A percentile compares a stretch with the other conserved stretches of the same genome.
Evolutionary conservation across 768 basidiomycete genomes (phyloP).

Genomic region (Cystobasidium onofrii): DNA sequence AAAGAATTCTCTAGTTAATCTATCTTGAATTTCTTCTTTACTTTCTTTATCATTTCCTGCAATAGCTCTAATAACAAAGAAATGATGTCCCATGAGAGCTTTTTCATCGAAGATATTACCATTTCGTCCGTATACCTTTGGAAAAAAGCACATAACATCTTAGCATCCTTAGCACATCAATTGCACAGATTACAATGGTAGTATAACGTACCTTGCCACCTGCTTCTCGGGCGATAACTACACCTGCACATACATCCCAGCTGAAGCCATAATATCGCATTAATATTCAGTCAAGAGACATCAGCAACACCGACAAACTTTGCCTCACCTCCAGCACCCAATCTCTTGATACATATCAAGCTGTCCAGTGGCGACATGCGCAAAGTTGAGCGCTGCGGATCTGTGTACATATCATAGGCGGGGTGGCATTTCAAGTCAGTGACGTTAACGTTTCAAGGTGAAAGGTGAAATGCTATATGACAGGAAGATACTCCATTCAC

Average conservation of each 20-base stretch:
- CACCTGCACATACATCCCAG: conserved; percentile 57
- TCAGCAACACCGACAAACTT: background rate
- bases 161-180: too few relatives aligned
- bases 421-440: too few relatives aligned
- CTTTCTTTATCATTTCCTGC: conserved; percentile 52
- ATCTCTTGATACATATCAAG: conserved; percentile 58
- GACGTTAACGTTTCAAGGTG: too few relatives aligned
- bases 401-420: background rate
- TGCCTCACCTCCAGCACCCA: conserved; percentile 57
- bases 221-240: conserved; percentile 82
- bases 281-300: too few relatives aligned
- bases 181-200: background rate
- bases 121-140: background rate
- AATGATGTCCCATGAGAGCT: conserved; percentile 45
- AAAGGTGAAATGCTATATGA: too few relatives aligned
- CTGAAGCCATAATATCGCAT: background rate
- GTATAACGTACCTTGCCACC: conserved; percentile 67
- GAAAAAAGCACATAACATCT: too few relatives aligned
- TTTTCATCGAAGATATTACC: conserved; percentile 39
- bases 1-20: conserved; percentile 78
- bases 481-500: too few relatives aligned
- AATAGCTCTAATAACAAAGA: conserved; percentile 46
- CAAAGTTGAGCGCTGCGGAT: conserved; percentile 66
- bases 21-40: conserved; percentile 61
- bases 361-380: conserved; percentile 77